Conservation (phyloP, 495 filamentous ascomycete genomes). For the Neurospora sp. region DNA sequence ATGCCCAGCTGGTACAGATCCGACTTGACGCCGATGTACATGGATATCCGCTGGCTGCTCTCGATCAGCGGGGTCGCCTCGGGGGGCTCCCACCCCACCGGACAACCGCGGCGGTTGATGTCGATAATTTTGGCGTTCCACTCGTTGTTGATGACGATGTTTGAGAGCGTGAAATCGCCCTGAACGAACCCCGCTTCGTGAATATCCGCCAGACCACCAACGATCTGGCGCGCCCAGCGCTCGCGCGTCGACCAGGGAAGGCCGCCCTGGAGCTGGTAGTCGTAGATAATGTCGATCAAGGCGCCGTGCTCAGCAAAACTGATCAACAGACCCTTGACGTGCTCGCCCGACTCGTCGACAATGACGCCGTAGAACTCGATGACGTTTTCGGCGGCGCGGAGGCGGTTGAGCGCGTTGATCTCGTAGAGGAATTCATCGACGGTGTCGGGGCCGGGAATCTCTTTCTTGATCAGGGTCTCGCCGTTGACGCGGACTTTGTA, state of each 20-base stretch:
- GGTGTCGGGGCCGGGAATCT: conserved; percentile 92
- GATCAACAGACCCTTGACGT: conserved; percentile 86
- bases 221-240: conserved; percentile 88
- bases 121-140: conserved; percentile 95
- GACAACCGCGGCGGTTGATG: conserved; percentile 92
- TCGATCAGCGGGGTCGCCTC: conserved; percentile 82
- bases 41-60: conserved; percentile 84
- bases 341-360: conserved; percentile 62
- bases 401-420: conserved; percentile 79
- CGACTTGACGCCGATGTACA: conserved; percentile 98
- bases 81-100: conserved; percentile 95
- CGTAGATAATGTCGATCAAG: conserved; percentile 84
- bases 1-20: conserved; percentile 94
- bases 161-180: conserved; percentile 93
- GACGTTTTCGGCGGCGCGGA: conserved; percentile 64
- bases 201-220: conserved; percentile 81
- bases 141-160: conserved; percentile 82
- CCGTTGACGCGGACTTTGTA: conserved; percentile 76
- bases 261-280: conserved; percentile 40
- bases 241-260: conserved; percentile 70
- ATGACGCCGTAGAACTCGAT: conserved; percentile 85
- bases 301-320: conserved; percentile 81
- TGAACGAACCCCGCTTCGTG: conserved; percentile 97
- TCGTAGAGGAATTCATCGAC: conserved; percentile 98
- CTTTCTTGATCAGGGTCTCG: conserved; percentile 82